A percentile compares a stretch with the other conserved stretches of the same genome.
Conservation (phyloP, 768 basidiomycete species). For the Clavaria fumosa region DNA sequence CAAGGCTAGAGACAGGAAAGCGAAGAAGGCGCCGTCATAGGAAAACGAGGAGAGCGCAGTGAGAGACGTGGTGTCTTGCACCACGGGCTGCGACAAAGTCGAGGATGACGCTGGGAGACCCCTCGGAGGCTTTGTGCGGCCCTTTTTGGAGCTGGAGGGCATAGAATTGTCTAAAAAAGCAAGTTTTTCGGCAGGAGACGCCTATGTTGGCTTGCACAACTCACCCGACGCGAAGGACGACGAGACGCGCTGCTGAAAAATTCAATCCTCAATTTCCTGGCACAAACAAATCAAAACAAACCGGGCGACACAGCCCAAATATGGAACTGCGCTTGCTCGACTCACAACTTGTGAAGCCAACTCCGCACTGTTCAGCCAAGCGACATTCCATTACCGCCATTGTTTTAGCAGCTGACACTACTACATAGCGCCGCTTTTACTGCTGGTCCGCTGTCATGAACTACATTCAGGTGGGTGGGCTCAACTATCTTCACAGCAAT, state of each 20-base stretch:
- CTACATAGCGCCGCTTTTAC: too few species aligned
- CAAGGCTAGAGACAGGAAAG: slow-evolving; percentile 45
- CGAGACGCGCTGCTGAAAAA: too few species aligned
- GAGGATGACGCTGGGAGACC: slow-evolving; percentile 39
- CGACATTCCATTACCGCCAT: neutral
- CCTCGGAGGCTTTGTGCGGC: slow-evolving; percentile 35
- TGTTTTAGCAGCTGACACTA: too few species aligned
- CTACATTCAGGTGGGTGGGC: slow-evolving; percentile 33
- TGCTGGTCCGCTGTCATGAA: slow-evolving; percentile 22
- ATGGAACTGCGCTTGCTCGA: too few species aligned
- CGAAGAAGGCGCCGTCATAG: slow-evolving; percentile 37
- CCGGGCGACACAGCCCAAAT: too few species aligned
- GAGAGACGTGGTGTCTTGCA: slow-evolving; percentile 29
- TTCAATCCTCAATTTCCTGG: too few species aligned
- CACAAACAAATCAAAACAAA: too few species aligned
- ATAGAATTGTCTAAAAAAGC: slow-evolving; percentile 23
- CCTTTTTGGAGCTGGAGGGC: slow-evolving; percentile 34
- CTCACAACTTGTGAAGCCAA: neutral
- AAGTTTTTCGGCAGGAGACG: slow-evolving; percentile 1
- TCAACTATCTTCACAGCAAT: slow-evolving; percentile 4
- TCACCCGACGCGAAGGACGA: too few species aligned
- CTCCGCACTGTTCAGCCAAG: neutral
- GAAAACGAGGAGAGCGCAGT: slow-evolving; percentile 43
- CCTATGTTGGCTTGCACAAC: too few species aligned
- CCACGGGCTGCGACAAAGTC: slow-evolving; percentile 37